Conservation (phyloP, 2,329 filamentous ascomycete species). For the Huntiella omanensis region DNA sequence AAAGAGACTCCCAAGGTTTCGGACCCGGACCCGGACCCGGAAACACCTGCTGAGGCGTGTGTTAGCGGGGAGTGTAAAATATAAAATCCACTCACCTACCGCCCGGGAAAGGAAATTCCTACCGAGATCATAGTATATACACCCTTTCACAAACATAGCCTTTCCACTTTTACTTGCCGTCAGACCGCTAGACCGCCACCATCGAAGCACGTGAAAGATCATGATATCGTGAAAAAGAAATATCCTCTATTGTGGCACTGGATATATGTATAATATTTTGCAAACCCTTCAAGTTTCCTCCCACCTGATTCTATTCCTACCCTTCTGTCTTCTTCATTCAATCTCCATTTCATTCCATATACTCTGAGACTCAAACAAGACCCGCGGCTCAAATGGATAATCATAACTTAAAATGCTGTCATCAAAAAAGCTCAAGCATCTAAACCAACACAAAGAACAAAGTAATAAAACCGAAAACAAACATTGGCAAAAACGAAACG, state of each 20-base stretch:
- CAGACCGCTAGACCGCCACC: too few species aligned
- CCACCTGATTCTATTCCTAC: too few species aligned
- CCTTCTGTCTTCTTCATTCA: too few species aligned
- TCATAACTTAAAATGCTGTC: too few species aligned
- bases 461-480: constrained; percentile 1
- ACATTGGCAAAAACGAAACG: neutral
- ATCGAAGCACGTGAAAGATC: too few species aligned
- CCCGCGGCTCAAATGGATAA: too few species aligned
- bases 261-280: neutral
- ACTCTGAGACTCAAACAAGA: too few species aligned
- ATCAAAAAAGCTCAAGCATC: neutral
- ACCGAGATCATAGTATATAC: neutral
- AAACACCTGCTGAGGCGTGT: neutral
- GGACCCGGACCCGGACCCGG: too few species aligned
- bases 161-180: too few species aligned
- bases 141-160: too few species aligned
- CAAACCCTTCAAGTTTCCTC: neutral
- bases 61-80: constrained; percentile 2
- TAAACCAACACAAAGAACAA: neutral
- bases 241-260: neutral
- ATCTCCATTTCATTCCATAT: too few species aligned
- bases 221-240: neutral
- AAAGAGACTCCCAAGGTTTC: constrained; percentile 16
- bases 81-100: neutral
- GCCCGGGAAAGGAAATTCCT: neutral